Evolutionary conservation across 345 rosid genomes (phyloP).

Genomic region (Aquilaria malaccensis): DNA sequence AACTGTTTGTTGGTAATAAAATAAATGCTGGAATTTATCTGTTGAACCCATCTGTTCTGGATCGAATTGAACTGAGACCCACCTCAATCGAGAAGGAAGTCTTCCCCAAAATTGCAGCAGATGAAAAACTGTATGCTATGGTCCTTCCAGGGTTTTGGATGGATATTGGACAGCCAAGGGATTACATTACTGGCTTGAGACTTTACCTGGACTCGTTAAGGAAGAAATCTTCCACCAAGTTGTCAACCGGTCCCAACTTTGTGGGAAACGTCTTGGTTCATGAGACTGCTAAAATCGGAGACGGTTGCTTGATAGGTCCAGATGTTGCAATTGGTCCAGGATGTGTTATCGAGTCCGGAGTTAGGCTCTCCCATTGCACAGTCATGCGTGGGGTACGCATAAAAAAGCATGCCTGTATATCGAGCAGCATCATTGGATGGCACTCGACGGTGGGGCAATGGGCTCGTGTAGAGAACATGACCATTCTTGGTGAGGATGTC

Average conservation of each 20-base stretch:
- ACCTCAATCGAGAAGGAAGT: slow-evolving; percentile 96
- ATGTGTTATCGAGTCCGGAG: slow-evolving; percentile 88
- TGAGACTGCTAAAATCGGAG: slow-evolving; percentile 87
- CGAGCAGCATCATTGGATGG: slow-evolving; percentile 96
- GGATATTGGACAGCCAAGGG: slow-evolving; percentile 99
- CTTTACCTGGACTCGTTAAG: slow-evolving; percentile 90
- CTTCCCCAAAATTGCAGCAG: slow-evolving; percentile 92
- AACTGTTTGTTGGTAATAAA: slow-evolving; percentile 89
- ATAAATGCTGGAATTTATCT: slow-evolving; percentile 96
- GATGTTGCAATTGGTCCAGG: slow-evolving; percentile 97
- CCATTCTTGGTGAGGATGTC: slow-evolving; percentile 95
- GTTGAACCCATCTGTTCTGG: slow-evolving; percentile 83
- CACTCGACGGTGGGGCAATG: slow-evolving; percentile 95
- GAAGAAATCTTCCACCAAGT: slow-evolving; percentile 56
- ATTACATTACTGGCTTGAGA: slow-evolving; percentile 87
- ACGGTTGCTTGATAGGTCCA: slow-evolving; percentile 94
- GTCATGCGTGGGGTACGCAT: slow-evolving; percentile 94
- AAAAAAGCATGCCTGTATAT: slow-evolving; percentile 93
- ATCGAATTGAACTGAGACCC: slow-evolving; percentile 83
- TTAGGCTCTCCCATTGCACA: slow-evolving; percentile 91
- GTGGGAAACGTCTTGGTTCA: slow-evolving; percentile 87
- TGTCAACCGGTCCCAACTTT: slow-evolving; percentile 56
- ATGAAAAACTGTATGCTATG: slow-evolving; percentile 75
- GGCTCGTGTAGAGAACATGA: slow-evolving; percentile 98
- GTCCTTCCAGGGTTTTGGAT: slow-evolving; percentile 98